Conservation (phyloP, 2,329 filamentous ascomycete genomes). For the Penicillium nordicum region DNA sequence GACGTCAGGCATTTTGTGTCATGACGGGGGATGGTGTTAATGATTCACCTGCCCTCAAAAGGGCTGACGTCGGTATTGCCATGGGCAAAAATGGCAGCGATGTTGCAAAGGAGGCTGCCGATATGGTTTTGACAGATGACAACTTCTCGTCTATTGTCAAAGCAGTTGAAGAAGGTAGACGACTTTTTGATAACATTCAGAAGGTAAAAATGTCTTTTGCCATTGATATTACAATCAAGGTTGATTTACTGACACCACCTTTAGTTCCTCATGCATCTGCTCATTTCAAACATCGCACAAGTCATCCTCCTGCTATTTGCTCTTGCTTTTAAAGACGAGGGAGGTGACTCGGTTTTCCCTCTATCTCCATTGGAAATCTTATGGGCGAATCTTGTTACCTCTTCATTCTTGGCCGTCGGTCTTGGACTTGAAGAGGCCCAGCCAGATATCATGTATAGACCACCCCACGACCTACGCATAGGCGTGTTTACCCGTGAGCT, state of each 20-base stretch:
- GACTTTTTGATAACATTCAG: constrained; percentile 86
- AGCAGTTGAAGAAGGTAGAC: constrained; percentile 75
- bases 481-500: constrained; percentile 43
- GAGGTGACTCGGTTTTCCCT: constrained; percentile 74
- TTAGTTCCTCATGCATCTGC: constrained; percentile 69
- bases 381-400: constrained; percentile 91
- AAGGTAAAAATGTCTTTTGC: constrained; percentile 44
- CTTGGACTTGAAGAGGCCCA: constrained; percentile 75
- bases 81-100: constrained; percentile 84
- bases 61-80: constrained; percentile 80
- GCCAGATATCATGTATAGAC: constrained; percentile 72
- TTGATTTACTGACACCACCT: not conserved
- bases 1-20: constrained; percentile 70
- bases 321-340: constrained; percentile 71
- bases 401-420: constrained; percentile 79
- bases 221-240: constrained; percentile 28
- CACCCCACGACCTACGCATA: constrained; percentile 61
- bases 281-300: constrained; percentile 79
- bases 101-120: constrained; percentile 77
- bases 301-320: constrained; percentile 77
- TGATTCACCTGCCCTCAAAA: constrained; percentile 75
- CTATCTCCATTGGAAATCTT: constrained; percentile 80
- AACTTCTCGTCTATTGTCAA: constrained; percentile 85
- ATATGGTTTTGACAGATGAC: constrained; percentile 64
- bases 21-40: constrained; percentile 92